A percentile compares a stretch with the other conserved stretches of the same genome.
Evolutionary conservation across 768 basidiomycete species (phyloP).

Genomic region (Calocera viscosa): DNA sequence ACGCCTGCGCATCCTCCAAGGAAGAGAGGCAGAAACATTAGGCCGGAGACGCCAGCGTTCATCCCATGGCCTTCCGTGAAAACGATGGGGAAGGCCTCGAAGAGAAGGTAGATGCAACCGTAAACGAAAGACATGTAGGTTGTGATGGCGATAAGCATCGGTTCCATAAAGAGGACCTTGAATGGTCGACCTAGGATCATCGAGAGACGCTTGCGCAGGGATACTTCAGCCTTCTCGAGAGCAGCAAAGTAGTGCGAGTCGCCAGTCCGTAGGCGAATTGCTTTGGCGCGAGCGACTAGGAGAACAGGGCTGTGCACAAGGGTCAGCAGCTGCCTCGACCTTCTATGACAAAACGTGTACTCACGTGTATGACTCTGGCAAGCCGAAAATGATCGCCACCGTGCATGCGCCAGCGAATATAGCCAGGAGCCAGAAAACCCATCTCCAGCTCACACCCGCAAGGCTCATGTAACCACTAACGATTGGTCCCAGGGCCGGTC

Average conservation of each 20-base stretch:
- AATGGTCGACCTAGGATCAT: slow-evolving; percentile 15
- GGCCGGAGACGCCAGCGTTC: slow-evolving; percentile 22
- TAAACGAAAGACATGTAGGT: slow-evolving; percentile 18
- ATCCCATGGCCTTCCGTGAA: slow-evolving; percentile 22
- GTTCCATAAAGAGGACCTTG: slow-evolving; percentile 22
- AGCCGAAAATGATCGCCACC: slow-evolving; percentile 20
- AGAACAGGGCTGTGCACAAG: slow-evolving; percentile 21
- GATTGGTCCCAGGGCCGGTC: slow-evolving; percentile 28
- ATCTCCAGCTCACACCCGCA: slow-evolving; percentile 24
- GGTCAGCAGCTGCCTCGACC: slow-evolving; percentile 7
- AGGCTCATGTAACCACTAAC: slow-evolving; percentile 27
- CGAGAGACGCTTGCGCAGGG: slow-evolving; percentile 5
- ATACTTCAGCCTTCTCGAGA: slow-evolving; percentile 16
- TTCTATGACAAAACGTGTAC: slow-evolving; percentile 2
- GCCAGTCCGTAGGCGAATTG: slow-evolving; percentile 26
- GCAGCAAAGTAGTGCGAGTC: slow-evolving; percentile 27
- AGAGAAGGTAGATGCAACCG: slow-evolving; percentile 23
- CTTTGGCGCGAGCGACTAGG: slow-evolving; percentile 25
- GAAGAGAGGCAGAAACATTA: slow-evolving; percentile 24
- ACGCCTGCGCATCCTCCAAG: slow-evolving; percentile 16
- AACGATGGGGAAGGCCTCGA: slow-evolving; percentile 27
- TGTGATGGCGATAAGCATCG: slow-evolving; percentile 21
- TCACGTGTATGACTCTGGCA: slow-evolving; percentile 27
- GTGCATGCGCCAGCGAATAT: slow-evolving; percentile 26
- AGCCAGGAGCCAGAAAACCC: slow-evolving; percentile 27